Base-by-base conservation (phyloP, 495 filamentous ascomycete genomes). In the Xylaria acuta region DNA sequence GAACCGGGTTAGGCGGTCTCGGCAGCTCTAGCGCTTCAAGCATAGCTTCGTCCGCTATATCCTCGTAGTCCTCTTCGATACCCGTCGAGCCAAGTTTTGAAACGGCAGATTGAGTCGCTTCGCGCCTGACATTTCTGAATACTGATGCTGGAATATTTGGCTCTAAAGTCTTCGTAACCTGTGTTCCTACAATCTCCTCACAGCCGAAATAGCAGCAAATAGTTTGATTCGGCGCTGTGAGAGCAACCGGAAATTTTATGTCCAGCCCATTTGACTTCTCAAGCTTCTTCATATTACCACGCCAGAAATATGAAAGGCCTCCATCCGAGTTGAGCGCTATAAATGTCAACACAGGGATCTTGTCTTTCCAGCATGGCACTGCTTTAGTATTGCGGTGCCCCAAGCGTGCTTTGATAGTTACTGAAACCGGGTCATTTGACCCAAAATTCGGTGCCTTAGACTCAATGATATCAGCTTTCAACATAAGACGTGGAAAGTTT, bases 181-280 rank as follows among this genome's bases (percentile, higher is more conserved):
- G 79, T 0, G 97, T 98, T 3, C 95, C 97, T 73, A 95, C 94
- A 72, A 98, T 92, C 49, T 94, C 92, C 80, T 98, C 95, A 74
- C 96, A 98, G 81, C 92, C 92, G 16, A 93, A 86, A 79, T 93
- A 89, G 71, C 92, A 96, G 30, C 82, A 82, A 54, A 98, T 84
- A 20, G 78, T 82, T 58, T 95, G 90, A 11, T 85, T 85, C 12
- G 83, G 72, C 9, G 76, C 81, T 11, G 83, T 86, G 53, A 97
- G 75, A 0, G 87, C 81, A 1, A 86, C 89, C 20, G 82, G 83
- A 68, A 97, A 90, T 7, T 84, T 79, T 18, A 95, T 75, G 6
- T 92, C 88, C 16, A 90, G 81, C 1, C 86, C 89, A 4, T 59
- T 49, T 27, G 78, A 67, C 25, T 86, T 87, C 59, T 89, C 85